Base-by-base conservation (phyloP, 2,329 filamentous ascomycete species). In the Aspergillus transmontanensis region DNA sequence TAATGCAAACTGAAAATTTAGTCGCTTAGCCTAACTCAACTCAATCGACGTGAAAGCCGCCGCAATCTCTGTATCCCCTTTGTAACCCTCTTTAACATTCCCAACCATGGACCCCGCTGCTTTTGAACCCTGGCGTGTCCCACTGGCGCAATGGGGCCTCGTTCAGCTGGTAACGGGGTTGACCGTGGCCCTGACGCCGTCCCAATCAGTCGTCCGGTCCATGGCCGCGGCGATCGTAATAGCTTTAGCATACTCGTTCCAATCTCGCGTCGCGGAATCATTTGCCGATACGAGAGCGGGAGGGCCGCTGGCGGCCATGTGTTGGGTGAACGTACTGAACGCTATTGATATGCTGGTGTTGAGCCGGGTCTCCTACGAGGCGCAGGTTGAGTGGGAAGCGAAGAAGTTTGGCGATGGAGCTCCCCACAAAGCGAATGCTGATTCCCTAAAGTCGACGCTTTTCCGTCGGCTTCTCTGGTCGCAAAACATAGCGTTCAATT, bases 261-360 rank as follows among this genome's bases (percentile, higher is more conserved):
- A 68, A 41, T 3, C 14, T 4, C 55, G 55, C 11, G 61, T 65
- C 23, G 30, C 45, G 1, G 21, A 43, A 6, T 50, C 61, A 7
- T 60, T 64, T 12, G 41, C 34, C 0, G 65, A 59, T 6, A 66
- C 64, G 0, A 50, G 64, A 11, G 26, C 62, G 4, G 60, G 59
- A 3, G 69, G 65, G 1, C 69, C 69, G 0, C 4, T 70, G 3
- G 66, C 60, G 1, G 67, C 68, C 0, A 70, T 66, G 59, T 68
- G 68, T 43, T 70, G 68, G 69, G 64, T 70, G 32, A 69, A 67
- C 10, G 69, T 70, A 11, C 46, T 71, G 16, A 71, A 70, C 45
- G 67, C 63, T 12, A 55, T 70, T 19, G 69, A 71, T 23, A 28
- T 71, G 48, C 43, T 71, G 0, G 48, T 70, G 3, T 43, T 67